Conservation (phyloP, 768 basidiomycete species). For the Lyophyllum semitale region DNA sequence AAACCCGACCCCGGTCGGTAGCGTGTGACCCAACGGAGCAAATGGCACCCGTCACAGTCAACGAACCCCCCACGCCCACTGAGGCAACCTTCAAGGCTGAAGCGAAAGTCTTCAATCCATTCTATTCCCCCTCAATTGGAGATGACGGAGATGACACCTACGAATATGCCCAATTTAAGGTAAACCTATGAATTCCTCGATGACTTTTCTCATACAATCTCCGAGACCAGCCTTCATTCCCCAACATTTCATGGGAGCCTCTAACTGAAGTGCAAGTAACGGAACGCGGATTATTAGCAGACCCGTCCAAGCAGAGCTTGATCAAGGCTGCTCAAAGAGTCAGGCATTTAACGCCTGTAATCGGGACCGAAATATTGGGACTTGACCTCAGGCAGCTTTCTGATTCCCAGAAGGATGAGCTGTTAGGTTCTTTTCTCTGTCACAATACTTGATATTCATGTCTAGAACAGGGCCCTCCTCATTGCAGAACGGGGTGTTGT, state of each 20-base stretch:
- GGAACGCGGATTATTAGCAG: conserved; percentile 70
- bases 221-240: conserved; percentile 57
- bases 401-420: conserved; percentile 73
- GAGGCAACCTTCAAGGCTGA: conserved; percentile 3
- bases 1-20: background rate
- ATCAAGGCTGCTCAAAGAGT: conserved; percentile 68
- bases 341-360: conserved; percentile 65
- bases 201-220: background rate
- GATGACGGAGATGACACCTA: conserved; percentile 56
- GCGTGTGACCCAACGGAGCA: background rate
- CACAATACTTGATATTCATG: conserved; percentile 10
- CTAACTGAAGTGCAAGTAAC: conserved; percentile 56
- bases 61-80: conserved; percentile 6
- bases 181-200: background rate
- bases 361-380: conserved; percentile 76
- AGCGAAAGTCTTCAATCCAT: conserved; percentile 52
- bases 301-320: conserved; percentile 67
- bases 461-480: conserved; percentile 56
- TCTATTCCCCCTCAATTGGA: conserved; percentile 62
- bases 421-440: conserved; percentile 43
- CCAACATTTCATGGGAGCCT: conserved; percentile 65
- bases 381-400: conserved; percentile 73
- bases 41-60: conserved; percentile 23
- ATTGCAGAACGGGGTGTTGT: conserved; percentile 78
- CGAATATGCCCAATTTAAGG: conserved; percentile 49